A percentile compares a stretch with the other conserved stretches of the same genome.
Evolutionary conservation across 352 stramenopile species (phyloP).

Genomic region (Phytophthora pisi): DNA sequence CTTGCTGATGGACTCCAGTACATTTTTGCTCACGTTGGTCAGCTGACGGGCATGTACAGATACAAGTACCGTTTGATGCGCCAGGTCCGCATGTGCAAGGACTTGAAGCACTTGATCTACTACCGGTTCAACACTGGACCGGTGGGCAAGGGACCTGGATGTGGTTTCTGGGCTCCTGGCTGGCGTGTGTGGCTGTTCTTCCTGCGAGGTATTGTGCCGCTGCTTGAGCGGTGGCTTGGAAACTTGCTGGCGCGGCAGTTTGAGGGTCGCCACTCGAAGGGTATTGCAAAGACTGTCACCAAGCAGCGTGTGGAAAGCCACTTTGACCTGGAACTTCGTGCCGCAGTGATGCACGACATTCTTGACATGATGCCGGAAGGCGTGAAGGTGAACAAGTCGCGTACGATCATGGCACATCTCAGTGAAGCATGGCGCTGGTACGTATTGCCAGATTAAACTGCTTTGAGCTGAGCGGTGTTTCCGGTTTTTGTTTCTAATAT

Average conservation of each 20-base stretch:
- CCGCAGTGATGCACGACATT: slow-evolving; percentile 99
- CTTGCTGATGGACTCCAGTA: slow-evolving; percentile 99
- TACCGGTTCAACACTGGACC: slow-evolving; percentile 99
- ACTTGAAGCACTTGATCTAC: slow-evolving; percentile 99
- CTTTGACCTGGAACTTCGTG: slow-evolving; percentile 99
- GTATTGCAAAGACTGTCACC: slow-evolving; percentile 99
- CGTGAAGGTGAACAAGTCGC: slow-evolving; percentile 99
- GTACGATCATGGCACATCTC: slow-evolving; percentile 98
- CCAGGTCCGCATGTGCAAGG: slow-evolving; percentile 99
- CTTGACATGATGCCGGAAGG: slow-evolving; percentile 99
- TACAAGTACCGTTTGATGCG: slow-evolving; percentile 99
- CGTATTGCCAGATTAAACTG: slow-evolving; percentile 5
- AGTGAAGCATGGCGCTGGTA: slow-evolving; percentile 97
- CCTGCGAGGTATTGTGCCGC: slow-evolving; percentile 97
- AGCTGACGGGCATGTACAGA: slow-evolving; percentile 99
- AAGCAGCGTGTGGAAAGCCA: slow-evolving; percentile 99
- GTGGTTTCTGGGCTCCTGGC: slow-evolving; percentile 98
- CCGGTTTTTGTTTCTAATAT: slow-evolving; percentile 12
- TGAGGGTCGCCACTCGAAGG: slow-evolving; percentile 98
- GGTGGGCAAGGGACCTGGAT: slow-evolving; percentile 98
- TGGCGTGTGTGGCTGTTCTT: slow-evolving; percentile 99
- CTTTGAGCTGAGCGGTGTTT: neutral
- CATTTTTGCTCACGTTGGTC: slow-evolving; percentile 99
- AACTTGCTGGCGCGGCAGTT: slow-evolving; percentile 99
- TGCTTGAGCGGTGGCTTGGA: slow-evolving; percentile 98